Evolutionary conservation across 1,284 basidiomycete genomes (phyloP).

Genomic region (Phylloboletellus chloephorus): DNA sequence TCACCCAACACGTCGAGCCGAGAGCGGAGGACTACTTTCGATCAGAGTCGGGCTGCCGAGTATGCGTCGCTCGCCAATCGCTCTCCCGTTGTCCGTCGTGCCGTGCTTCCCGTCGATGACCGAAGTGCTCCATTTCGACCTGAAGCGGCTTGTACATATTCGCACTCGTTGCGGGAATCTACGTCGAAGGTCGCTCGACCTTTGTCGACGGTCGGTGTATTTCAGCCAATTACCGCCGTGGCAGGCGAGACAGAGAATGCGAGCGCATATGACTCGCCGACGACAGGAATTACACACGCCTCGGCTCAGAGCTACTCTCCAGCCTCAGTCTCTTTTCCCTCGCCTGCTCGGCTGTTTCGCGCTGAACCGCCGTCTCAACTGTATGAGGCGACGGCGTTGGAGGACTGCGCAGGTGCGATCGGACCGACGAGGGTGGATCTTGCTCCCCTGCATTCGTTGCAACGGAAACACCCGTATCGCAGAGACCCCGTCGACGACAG

Average conservation of each 20-base stretch:
- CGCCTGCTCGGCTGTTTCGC: conserved; percentile 29
- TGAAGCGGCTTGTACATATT: conserved; percentile 17
- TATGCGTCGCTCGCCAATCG: conserved; percentile 7
- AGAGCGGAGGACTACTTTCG: conserved; percentile 16
- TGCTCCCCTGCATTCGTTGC: conserved; percentile 51
- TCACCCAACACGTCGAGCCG: conserved; percentile 5
- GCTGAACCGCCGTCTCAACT: conserved; percentile 29
- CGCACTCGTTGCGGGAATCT: conserved; percentile 18
- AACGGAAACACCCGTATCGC: conserved; percentile 50
- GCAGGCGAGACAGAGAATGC: conserved; percentile 8
- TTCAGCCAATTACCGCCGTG: conserved; percentile 12
- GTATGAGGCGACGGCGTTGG: conserved; percentile 26
- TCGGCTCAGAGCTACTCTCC: conserved; percentile 18
- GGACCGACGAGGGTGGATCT: conserved; percentile 40
- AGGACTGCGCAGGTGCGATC: conserved; percentile 22
- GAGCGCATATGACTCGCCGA: conserved; percentile 12
- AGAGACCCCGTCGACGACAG: conserved; percentile 61
- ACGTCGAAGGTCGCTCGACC: conserved; percentile 17
- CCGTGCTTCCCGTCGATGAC: conserved; percentile 9
- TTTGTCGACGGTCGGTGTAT: conserved; percentile 15
- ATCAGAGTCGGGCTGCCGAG: conserved; percentile 17
- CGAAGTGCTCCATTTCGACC: conserved; percentile 17
- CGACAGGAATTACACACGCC: conserved; percentile 3
- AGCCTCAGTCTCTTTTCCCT: conserved; percentile 32
- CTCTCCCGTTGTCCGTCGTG: conserved; percentile 6